Evolutionary conservation across 352 stramenopile genomes (phyloP).

Genomic region (Globisporangium paddicum): DNA sequence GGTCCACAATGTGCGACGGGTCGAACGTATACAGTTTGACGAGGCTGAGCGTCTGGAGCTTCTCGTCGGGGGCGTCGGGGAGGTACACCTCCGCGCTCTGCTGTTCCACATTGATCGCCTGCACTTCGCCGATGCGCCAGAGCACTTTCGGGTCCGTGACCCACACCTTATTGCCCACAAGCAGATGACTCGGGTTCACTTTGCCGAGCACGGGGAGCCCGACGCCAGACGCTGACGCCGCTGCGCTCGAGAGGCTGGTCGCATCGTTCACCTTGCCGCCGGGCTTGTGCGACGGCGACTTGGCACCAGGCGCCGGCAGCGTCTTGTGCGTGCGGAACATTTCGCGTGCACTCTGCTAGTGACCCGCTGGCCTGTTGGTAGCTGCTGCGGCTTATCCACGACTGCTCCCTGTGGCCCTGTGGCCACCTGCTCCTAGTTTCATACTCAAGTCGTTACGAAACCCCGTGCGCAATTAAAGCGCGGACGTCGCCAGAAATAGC

Average conservation of each 20-base stretch:
- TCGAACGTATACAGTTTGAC: constrained; percentile 76
- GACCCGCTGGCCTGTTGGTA: neutral
- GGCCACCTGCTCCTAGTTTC: neutral
- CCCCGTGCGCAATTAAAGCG: neutral
- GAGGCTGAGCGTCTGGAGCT: constrained; percentile 46
- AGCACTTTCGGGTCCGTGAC: constrained; percentile 68
- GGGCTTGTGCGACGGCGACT: constrained; percentile 7
- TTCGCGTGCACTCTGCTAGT: neutral
- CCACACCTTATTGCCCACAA: constrained; percentile 65
- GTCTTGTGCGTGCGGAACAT: constrained; percentile 16
- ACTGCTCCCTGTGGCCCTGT: too few relatives aligned
- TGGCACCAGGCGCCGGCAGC: constrained; percentile 5
- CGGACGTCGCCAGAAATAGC: neutral
- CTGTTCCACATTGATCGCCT: constrained; percentile 35
- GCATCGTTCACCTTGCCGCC: constrained; percentile 11
- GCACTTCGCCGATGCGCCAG: constrained; percentile 78
- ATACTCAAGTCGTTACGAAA: constrained; percentile 3
- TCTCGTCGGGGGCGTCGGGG: constrained; percentile 51
- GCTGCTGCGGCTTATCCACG: neutral
- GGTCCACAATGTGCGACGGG: constrained; percentile 78
- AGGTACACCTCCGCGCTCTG: constrained; percentile 56
- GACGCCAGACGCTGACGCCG: neutral
- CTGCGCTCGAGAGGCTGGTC: neutral
- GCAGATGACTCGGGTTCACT: constrained; percentile 43
- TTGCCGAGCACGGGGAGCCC: constrained; percentile 31